Base-by-base conservation (phyloP, 1,139 yeast genomes). In the Fermentozyma sake region DNA sequence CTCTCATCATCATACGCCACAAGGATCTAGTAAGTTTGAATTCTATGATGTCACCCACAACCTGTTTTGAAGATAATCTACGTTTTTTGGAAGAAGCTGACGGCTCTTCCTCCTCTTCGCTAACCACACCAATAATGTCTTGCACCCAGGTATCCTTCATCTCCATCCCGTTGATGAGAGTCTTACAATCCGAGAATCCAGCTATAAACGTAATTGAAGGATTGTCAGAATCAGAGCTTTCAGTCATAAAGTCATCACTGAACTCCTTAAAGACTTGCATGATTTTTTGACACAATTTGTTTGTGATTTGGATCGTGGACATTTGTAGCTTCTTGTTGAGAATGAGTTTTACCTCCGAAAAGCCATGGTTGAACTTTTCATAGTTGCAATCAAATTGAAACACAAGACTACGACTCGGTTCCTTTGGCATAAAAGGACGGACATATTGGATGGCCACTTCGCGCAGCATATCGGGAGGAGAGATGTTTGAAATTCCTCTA, bases 381-480 rank as follows among this genome's bases (percentile, higher is more conserved):
- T 39, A 32, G 18, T 41, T 31, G 19, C 58, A 41, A 26, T 68
- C 67, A 9, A 80, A 51, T 47, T 84, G 87, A 22, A 83, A 49
- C 2, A 79, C 53, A 31, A 84, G 53, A 14, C 61, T 68, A 25
- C 89, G 52, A 7, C 39, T 40, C 0, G 65, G 59, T 27, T 59
- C 61, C 2, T 58, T 57, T 9, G 33, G 18, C 5, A 78, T 54
- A 44, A 52, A 73, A 1, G 91, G 91, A 26, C 93, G 60, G 26
- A 68, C 59, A 48, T 83, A 83, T 32, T 23, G 47, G 12, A 62
- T 18, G 3, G 56, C 52, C 5, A 32, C 29, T 33, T 53, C 61
- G 4, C 20, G 24, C n/a, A 23, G 17, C 12, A 34, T 38, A 22
- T 44, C 42, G 6, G 28, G 34, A 1, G 50, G 42, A 3, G 60